phyloP scores from a whole-genome alignment of 257 asterid species.

The Forsythia suspensa region DNA sequence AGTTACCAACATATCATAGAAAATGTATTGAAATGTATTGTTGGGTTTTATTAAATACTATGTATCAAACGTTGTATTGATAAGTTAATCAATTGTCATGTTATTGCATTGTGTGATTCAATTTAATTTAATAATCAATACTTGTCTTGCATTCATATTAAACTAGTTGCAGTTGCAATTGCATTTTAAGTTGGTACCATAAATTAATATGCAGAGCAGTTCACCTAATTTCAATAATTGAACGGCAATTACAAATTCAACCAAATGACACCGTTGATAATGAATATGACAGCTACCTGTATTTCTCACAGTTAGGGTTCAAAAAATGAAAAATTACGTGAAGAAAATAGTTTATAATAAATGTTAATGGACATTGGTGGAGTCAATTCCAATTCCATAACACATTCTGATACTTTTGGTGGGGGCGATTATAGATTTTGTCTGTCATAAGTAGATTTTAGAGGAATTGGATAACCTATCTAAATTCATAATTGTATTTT shows the following conservation, averaged over 20 bases:
- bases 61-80: not conserved
- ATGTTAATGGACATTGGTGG: too few relatives aligned
- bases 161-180: not conserved
- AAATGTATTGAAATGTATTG: too few relatives aligned
- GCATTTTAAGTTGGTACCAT: not conserved
- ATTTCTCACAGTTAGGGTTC: slow-evolving; percentile 31
- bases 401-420: too few relatives aligned
- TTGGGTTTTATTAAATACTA: not conserved
- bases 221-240: not conserved
- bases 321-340: slow-evolving; percentile 24
- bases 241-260: not conserved
- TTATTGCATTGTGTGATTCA: not conserved
- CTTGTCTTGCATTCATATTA: not conserved
- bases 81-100: not conserved
- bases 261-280: slow-evolving; percentile 11
- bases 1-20: too few relatives aligned
- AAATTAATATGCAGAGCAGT: too few relatives aligned
- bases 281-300: slow-evolving; percentile 41
- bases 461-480: too few relatives aligned
- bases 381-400: too few relatives aligned
- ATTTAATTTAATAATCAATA: not conserved
- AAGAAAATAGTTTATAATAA: not conserved
- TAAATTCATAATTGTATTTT: too few relatives aligned
- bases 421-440: too few relatives aligned
- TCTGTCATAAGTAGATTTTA: too few relatives aligned